Evolutionary conservation across 441 rosid species (phyloP).

Genomic region (Gossypium lobatum): DNA sequence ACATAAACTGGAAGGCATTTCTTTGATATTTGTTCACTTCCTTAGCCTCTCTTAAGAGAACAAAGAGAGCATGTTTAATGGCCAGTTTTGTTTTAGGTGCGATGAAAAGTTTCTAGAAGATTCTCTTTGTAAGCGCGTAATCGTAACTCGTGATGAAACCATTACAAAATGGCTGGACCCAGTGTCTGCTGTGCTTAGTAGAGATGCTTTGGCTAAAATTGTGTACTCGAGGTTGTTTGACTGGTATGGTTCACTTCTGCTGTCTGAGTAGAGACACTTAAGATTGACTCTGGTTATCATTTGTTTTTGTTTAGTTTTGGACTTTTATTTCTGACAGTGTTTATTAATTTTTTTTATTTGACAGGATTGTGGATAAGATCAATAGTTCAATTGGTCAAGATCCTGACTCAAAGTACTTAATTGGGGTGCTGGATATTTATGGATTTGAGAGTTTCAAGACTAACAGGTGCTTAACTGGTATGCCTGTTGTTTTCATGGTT

Average conservation of each 20-base stretch:
- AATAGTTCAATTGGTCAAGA: conserved; percentile 91
- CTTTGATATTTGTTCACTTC: conserved; percentile 12
- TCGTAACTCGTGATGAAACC: conserved; percentile 96
- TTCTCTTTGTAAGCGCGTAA: conserved; percentile 91
- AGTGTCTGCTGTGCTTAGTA: conserved; percentile 71
- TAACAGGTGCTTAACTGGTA: conserved; percentile 90
- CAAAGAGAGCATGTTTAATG: conserved; percentile 20
- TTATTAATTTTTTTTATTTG: conserved; percentile 16
- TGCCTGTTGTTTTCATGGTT: conserved; percentile 43
- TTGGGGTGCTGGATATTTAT: conserved; percentile 94
- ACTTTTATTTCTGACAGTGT: conserved; percentile 8
- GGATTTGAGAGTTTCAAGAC: conserved; percentile 99
- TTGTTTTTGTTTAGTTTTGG: conserved; percentile 15
- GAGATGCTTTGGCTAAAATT: conserved; percentile 94
- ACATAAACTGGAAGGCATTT: not conserved
- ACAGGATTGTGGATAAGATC: conserved; percentile 87
- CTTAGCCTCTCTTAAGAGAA: conserved; percentile 6
- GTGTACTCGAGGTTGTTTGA: conserved; percentile 91
- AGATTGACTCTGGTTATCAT: conserved; percentile 11
- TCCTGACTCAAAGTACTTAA: conserved; percentile 70
- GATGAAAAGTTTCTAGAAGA: conserved; percentile 80
- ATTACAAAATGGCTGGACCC: conserved; percentile 96
- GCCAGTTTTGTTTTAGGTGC: conserved; percentile 48
- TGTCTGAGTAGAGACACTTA: conserved; percentile 12
- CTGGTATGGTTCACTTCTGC: conserved; percentile 47